phyloP scores from a whole-genome alignment of 2,329 filamentous ascomycete species.

The Pseudogymnoascus sp. region DNA sequence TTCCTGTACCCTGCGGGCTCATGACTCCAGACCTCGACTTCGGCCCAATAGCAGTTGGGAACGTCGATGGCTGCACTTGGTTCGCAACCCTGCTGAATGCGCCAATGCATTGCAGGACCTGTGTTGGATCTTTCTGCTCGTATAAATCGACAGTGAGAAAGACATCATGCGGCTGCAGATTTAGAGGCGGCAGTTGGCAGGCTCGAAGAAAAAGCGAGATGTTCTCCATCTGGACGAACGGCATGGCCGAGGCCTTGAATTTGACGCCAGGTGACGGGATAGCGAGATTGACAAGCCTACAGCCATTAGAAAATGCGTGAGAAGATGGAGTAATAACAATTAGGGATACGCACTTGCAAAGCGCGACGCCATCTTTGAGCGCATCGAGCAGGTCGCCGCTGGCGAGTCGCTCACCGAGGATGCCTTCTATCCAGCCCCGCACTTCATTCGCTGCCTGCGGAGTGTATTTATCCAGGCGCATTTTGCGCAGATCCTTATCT shows the following conservation, averaged over 20 bases:
- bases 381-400: constrained; percentile 72
- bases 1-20: constrained; percentile 60
- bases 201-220: constrained; percentile 91
- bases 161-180: constrained; percentile 84
- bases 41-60: constrained; percentile 69
- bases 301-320: constrained; percentile 4
- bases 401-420: constrained; percentile 65
- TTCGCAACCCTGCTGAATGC: constrained; percentile 87
- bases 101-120: constrained; percentile 85
- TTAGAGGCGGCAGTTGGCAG: constrained; percentile 77
- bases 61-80: constrained; percentile 61
- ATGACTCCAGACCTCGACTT: constrained; percentile 51
- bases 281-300: constrained; percentile 69
- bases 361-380: constrained; percentile 81
- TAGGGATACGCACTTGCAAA: constrained; percentile 68
- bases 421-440: constrained; percentile 75
- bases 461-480: constrained; percentile 91
- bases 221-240: constrained; percentile 99
- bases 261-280: constrained; percentile 70
- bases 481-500: constrained; percentile 88
- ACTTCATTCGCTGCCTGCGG: constrained; percentile 82
- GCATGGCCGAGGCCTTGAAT: constrained; percentile 86
- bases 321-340: background rate
- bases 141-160: constrained; percentile 96
- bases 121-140: constrained; percentile 90